Evolutionary conservation across 805 yeast species (phyloP).

Genomic region (Starmerella kuoi): DNA sequence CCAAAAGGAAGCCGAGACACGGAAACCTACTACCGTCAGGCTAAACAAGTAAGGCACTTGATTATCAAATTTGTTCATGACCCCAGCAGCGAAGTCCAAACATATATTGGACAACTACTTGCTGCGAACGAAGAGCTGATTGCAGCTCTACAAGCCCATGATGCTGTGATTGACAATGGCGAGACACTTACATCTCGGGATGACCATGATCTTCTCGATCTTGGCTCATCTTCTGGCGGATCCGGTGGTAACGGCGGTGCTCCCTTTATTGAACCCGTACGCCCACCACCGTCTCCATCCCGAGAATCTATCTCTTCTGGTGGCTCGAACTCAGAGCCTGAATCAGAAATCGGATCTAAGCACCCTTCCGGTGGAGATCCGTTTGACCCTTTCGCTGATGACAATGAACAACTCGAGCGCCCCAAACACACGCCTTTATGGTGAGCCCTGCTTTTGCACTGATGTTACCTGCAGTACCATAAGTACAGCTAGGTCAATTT

Average conservation of each 20-base stretch:
- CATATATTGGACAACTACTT: slow-evolving; percentile 73
- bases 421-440: slow-evolving; percentile 23
- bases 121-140: slow-evolving; percentile 88
- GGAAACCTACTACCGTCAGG: slow-evolving; percentile 45
- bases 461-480: no score
- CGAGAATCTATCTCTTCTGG: slow-evolving; percentile 1
- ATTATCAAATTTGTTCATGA: slow-evolving; percentile 72
- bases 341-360: slow-evolving; percentile 12
- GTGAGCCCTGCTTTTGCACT: slow-evolving; percentile 7
- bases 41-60: slow-evolving; percentile 65
- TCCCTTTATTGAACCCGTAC: slow-evolving; percentile 13
- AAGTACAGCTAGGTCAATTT: no score
- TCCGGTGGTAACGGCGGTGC: slow-evolving; percentile 29
- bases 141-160: slow-evolving; percentile 54
- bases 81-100: slow-evolving; percentile 57
- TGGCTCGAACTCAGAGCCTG: slow-evolving; percentile 11
- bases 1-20: slow-evolving; percentile 51
- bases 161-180: slow-evolving; percentile 29
- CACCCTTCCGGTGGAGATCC: slow-evolving; percentile 21
- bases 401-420: slow-evolving; percentile 28
- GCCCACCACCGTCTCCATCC: slow-evolving; percentile 16
- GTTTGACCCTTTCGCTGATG: slow-evolving; percentile 44
- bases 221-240: slow-evolving; percentile 30
- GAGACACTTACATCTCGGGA: slow-evolving; percentile 7
- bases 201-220: slow-evolving; percentile 32